phyloP scores from a whole-genome alignment of 257 asterid genomes.

The Solanum dulcamara region DNA sequence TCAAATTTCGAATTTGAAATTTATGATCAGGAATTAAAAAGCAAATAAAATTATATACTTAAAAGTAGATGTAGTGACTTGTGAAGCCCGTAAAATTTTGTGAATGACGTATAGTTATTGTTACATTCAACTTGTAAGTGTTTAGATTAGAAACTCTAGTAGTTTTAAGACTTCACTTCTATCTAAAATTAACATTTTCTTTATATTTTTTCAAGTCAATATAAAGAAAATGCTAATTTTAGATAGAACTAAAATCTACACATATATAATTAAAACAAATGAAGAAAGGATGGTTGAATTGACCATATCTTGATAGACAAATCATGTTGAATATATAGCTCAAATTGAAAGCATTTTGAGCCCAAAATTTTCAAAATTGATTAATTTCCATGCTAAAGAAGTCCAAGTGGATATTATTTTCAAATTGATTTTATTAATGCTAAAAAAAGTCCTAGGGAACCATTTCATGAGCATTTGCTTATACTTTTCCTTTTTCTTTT shows the following conservation, averaged over 20 bases:
- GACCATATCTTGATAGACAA: neutral
- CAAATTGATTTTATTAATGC: neutral
- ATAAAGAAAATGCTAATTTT: too few species aligned
- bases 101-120: neutral
- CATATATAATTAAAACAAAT: too few species aligned
- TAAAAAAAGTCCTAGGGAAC: neutral
- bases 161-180: neutral
- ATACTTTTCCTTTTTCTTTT: neutral
- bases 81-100: neutral
- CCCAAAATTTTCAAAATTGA: neutral
- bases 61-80: neutral
- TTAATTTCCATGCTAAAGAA: neutral
- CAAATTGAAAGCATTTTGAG: neutral
- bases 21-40: neutral
- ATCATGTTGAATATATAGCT: neutral
- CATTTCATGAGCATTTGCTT: neutral
- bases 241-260: too few species aligned
- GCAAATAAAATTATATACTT: neutral
- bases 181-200: neutral
- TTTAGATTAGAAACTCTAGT: neutral
- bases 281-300: neutral
- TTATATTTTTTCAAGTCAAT: too few species aligned
- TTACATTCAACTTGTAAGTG: neutral
- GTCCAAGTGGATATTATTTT: neutral
- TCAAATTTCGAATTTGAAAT: fast-evolving